Conservation (phyloP, 352 stramenopile species). For the Nothophytophthora sp. region DNA sequence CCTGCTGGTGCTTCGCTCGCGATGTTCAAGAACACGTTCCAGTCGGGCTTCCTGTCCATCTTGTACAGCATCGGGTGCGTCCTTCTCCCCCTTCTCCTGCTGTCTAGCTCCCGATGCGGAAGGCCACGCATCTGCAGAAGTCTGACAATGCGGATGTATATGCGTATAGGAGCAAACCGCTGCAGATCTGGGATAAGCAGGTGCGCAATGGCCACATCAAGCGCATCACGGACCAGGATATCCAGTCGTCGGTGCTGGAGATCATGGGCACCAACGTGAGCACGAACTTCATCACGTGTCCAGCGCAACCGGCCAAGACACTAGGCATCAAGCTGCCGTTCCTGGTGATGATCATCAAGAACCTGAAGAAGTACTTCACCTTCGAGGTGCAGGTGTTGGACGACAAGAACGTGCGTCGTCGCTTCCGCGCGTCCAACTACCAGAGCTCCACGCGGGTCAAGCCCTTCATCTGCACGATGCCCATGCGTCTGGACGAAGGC, state of each 20-base stretch:
- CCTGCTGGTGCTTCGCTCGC: background rate
- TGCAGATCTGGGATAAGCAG: conserved; percentile 99
- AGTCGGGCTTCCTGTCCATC: conserved; percentile 98
- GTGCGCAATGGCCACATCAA: conserved; percentile 99
- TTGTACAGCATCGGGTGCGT: conserved; percentile 96
- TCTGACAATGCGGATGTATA: background rate
- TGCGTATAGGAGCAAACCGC: conserved; percentile 91
- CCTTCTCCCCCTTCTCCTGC: background rate
- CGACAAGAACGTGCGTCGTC: conserved; percentile 97
- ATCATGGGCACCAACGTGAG: conserved; percentile 99
- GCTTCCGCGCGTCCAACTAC: conserved; percentile 97
- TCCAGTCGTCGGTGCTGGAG: conserved; percentile 97
- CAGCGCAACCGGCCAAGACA: conserved; percentile 93
- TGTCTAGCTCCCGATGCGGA: too few species aligned
- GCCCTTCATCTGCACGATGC: conserved; percentile 99
- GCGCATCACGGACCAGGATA: conserved; percentile 97
- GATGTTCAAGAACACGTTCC: conserved; percentile 99
- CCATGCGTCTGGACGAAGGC: conserved; percentile 97
- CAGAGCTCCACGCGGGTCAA: conserved; percentile 97
- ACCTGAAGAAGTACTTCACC: conserved; percentile 99
- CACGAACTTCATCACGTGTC: conserved; percentile 98
- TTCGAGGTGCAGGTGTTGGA: conserved; percentile 98
- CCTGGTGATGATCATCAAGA: conserved; percentile 99
- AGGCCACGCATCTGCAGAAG: background rate
- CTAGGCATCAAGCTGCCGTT: conserved; percentile 98